phyloP scores from a whole-genome alignment of 768 basidiomycete species.

The Dacryopinax spathularia region DNA sequence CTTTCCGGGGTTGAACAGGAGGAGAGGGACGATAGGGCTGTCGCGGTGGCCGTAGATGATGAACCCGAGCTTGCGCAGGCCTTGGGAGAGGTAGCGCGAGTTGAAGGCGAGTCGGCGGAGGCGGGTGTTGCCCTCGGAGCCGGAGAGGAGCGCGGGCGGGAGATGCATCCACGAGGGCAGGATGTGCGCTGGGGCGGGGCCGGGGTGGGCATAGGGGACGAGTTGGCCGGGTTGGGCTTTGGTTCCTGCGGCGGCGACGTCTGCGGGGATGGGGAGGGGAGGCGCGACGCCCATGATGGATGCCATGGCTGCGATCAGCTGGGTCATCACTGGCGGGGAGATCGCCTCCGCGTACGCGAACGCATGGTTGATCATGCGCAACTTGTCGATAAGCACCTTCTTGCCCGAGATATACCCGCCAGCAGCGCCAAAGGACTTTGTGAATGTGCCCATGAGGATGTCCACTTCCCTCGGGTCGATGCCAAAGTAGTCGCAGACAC shows the following conservation, averaged over 20 bases:
- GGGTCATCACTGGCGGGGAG: slow-evolving; percentile 79
- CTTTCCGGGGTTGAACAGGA: slow-evolving; percentile 87
- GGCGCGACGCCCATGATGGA: slow-evolving; percentile 82
- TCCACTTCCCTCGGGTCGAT: slow-evolving; percentile 70
- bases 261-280: slow-evolving; percentile 23
- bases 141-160: slow-evolving; percentile 57
- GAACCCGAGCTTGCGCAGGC: slow-evolving; percentile 82
- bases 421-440: slow-evolving; percentile 84
- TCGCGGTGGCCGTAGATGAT: slow-evolving; percentile 87
- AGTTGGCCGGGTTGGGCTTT: slow-evolving; percentile 20
- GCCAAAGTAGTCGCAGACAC: slow-evolving; percentile 87
- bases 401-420: slow-evolving; percentile 89
- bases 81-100: slow-evolving; percentile 76
- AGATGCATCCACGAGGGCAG: slow-evolving; percentile 72
- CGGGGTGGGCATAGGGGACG: slow-evolving; percentile 34
- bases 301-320: slow-evolving; percentile 83
- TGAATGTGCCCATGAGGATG: slow-evolving; percentile 97
- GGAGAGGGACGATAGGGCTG: slow-evolving; percentile 83
- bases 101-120: slow-evolving; percentile 89
- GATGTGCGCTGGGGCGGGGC: slow-evolving; percentile 48
- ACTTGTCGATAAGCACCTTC: slow-evolving; percentile 62
- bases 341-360: slow-evolving; percentile 81
- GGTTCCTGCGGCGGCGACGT: slow-evolving; percentile 22
- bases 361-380: slow-evolving; percentile 69
- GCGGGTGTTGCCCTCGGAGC: slow-evolving; percentile 68